These are phyloP conservation scores for Volvox africanus DNA, from an alignment of 139 green algal genomes.

Conservation along the genomic window DNA sequence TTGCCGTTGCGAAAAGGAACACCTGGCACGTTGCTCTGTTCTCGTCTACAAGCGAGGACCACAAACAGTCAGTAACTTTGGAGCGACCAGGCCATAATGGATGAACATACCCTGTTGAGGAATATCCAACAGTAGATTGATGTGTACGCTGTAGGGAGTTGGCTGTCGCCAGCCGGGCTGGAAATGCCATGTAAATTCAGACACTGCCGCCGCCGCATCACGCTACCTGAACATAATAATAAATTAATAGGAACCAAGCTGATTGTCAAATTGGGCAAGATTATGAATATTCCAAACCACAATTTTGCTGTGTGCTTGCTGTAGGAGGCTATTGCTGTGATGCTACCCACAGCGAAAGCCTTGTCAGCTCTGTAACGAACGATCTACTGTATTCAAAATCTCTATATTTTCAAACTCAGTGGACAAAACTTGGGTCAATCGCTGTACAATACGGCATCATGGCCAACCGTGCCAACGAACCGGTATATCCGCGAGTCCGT, in stretches of 20 bases:
- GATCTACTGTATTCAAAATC: too few species aligned
- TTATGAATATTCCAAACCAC: background rate
- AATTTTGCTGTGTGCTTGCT: background rate
- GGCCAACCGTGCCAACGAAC: too few species aligned
- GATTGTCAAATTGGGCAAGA: background rate
- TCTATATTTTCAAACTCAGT: too few species aligned
- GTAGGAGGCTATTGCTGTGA: background rate
- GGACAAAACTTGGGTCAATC: too few species aligned
- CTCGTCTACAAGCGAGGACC: constrained; percentile 10
- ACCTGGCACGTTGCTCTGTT: background rate
- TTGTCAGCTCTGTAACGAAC: too few species aligned
- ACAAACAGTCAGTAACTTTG: background rate
- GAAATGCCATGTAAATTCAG: background rate
- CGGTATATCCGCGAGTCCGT: too few species aligned
- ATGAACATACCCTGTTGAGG: background rate
- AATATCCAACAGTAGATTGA: background rate
- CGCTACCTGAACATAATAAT: background rate
- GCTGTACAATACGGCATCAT: too few species aligned
- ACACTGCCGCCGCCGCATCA: background rate
- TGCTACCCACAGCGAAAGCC: too few species aligned
- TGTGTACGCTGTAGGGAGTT: background rate
- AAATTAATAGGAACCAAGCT: background rate
- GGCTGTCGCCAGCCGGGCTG: background rate
- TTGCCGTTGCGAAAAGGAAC: background rate
- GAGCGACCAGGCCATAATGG: background rate